Conservation (phyloP, 2,329 filamentous ascomycete genomes). For the Echinosphaeria canescens region DNA sequence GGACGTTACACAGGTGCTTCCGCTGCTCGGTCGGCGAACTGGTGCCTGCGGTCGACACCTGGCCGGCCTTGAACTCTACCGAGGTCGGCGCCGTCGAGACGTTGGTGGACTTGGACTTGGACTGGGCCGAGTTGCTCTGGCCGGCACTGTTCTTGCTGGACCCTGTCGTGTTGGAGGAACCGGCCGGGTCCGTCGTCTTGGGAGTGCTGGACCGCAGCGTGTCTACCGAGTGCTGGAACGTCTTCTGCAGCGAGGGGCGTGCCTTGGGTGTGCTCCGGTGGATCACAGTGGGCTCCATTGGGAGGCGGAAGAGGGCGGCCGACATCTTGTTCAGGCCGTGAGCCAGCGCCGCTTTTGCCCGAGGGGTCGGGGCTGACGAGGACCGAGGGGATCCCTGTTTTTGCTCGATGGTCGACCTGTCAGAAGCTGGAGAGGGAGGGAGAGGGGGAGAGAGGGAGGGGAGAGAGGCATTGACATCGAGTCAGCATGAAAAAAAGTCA, state of each 20-base stretch:
- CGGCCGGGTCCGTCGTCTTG: constrained; percentile 2
- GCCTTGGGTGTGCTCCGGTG: constrained; percentile 15
- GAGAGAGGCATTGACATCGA: constrained; percentile 1
- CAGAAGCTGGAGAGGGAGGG: constrained; percentile 5
- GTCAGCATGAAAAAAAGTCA: constrained; percentile 2
- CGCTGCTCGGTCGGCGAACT: constrained; percentile 7
- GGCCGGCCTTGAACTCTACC: constrained; percentile 13
- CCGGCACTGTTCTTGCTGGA: constrained; percentile 5
- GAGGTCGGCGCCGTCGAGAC: constrained; percentile 15
- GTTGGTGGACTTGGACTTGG: constrained; percentile 4
- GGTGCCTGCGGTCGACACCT: too few relatives aligned
- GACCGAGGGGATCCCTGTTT: neutral
- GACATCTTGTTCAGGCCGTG: constrained; percentile 14
- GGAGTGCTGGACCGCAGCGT: constrained; percentile 7
- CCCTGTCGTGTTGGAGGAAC: constrained; percentile 4
- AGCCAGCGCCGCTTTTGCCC: constrained; percentile 3
- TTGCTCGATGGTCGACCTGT: constrained; percentile 5
- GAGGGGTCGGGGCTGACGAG: constrained; percentile 1
- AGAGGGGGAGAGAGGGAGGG: constrained; percentile 3
- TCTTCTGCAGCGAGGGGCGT: constrained; percentile 10
- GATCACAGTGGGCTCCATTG: constrained; percentile 18
- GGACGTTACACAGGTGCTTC: neutral
- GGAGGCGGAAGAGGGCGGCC: constrained; percentile 14
- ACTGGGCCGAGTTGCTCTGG: constrained; percentile 5
- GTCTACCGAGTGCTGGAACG: constrained; percentile 1